These are phyloP conservation scores for Glycine soja DNA, from an alignment of 306 rosid genomes.

Conservation along the genomic window DNA sequence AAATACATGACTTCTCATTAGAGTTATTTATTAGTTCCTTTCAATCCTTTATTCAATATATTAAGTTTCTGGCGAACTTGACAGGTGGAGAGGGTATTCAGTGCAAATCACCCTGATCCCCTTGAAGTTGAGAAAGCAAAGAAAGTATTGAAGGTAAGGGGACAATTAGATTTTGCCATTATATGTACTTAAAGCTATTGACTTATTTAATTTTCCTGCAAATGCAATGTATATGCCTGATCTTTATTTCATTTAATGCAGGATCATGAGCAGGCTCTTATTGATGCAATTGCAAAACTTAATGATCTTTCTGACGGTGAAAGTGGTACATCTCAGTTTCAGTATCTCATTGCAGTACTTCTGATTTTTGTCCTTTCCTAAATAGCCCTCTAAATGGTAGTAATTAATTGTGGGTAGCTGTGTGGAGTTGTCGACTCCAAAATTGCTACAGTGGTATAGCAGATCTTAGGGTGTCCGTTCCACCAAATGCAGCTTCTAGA, in stretches of 20 bases:
- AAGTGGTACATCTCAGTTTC: conserved; percentile 67
- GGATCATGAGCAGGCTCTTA: conserved; percentile 94
- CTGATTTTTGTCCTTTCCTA: conserved; percentile 18
- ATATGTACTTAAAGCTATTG: background rate
- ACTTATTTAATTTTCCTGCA: conserved; percentile 27
- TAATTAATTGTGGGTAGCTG: background rate
- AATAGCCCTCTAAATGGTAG: conserved; percentile 24
- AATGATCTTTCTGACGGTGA: conserved; percentile 83
- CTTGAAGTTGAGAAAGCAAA: conserved; percentile 86
- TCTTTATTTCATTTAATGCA: conserved; percentile 47
- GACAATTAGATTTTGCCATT: conserved; percentile 6
- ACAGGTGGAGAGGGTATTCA: conserved; percentile 93
- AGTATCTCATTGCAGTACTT: conserved; percentile 14
- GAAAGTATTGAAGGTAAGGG: conserved; percentile 82
- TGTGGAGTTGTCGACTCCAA: conserved; percentile 1
- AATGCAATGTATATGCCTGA: conserved; percentile 19
- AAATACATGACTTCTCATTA: background rate
- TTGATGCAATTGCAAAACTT: conserved; percentile 85
- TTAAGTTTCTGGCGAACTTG: conserved; percentile 37
- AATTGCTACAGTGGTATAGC: conserved; percentile 2
- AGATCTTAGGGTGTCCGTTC: background rate
- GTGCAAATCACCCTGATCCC: conserved; percentile 87
- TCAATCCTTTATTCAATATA: background rate
- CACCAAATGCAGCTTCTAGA: conserved; percentile 5
- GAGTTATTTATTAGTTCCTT: background rate